These are phyloP conservation scores for Hypomyces rosellus DNA, from an alignment of 2,329 filamentous ascomycete species.

Conservation along the genomic window DNA sequence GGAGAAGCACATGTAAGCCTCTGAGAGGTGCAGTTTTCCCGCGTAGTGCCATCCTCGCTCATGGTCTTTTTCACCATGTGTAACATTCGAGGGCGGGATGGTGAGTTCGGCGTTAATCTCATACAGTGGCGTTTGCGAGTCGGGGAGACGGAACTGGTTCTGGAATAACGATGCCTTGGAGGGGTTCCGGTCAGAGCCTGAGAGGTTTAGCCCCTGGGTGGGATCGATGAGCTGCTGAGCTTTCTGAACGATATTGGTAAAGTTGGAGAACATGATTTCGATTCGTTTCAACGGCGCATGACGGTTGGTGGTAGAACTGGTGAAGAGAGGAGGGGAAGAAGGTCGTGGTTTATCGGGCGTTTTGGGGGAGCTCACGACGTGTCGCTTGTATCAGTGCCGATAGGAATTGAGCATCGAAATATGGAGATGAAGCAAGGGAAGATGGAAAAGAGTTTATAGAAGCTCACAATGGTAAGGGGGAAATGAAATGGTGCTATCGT, in stretches of 20 bases:
- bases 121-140: slow-evolving; percentile 85
- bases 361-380: not conserved
- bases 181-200: slow-evolving; percentile 70
- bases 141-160: slow-evolving; percentile 90
- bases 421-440: too few species aligned
- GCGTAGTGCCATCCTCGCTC: slow-evolving; percentile 80
- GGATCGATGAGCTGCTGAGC: slow-evolving; percentile 93
- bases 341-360: slow-evolving; percentile 3
- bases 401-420: too few species aligned
- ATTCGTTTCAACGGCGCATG: slow-evolving; percentile 32
- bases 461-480: too few species aligned
- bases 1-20: slow-evolving; percentile 93
- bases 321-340: slow-evolving; percentile 11
- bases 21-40: slow-evolving; percentile 88
- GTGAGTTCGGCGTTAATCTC: slow-evolving; percentile 96
- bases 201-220: slow-evolving; percentile 66
- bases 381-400: not conserved
- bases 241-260: slow-evolving; percentile 84
- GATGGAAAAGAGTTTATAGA: too few species aligned
- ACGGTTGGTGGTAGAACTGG: slow-evolving; percentile 19
- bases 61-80: slow-evolving; percentile 63
- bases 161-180: slow-evolving; percentile 92
- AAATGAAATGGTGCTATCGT: too few species aligned
- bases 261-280: slow-evolving; percentile 52
- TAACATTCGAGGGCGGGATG: slow-evolving; percentile 66